These are phyloP conservation scores for Pelargonium australe DNA, from an alignment of 441 rosid genomes.

Conservation along the genomic window DNA sequence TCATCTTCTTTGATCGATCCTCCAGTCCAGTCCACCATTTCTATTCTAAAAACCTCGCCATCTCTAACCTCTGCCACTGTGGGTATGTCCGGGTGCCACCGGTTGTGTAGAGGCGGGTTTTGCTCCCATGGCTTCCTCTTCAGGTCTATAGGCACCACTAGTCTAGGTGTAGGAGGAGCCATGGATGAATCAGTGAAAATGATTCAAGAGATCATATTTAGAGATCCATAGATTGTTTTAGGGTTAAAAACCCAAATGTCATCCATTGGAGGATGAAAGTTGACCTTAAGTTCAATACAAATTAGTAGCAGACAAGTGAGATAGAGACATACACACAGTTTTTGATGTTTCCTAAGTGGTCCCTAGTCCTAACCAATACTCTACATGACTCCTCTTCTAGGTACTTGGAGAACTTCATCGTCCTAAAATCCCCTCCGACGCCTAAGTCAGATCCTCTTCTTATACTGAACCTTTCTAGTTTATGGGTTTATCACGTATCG, in stretches of 20 bases:
- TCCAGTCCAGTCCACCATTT: conserved; percentile 79
- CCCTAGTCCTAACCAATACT: neutral
- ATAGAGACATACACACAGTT: neutral
- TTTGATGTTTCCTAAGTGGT: neutral
- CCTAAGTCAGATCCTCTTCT: too few species aligned
- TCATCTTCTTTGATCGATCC: conserved; percentile 57
- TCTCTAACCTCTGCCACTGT: conserved; percentile 41
- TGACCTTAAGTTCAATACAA: conserved; percentile 6
- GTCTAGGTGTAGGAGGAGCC: conserved; percentile 53
- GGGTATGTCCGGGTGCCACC: conserved; percentile 87
- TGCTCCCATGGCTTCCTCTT: conserved; percentile 65
- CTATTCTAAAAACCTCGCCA: conserved; percentile 57
- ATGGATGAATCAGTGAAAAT: conserved; percentile 24
- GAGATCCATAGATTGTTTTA: conserved; percentile 13
- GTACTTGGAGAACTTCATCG: too few species aligned
- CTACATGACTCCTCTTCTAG: neutral
- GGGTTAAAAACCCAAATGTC: neutral
- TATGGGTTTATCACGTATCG: too few species aligned
- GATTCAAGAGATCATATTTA: neutral
- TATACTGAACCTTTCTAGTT: too few species aligned
- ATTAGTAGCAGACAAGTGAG: conserved; percentile 19
- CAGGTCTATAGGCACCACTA: conserved; percentile 46
- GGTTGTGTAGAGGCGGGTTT: conserved; percentile 59
- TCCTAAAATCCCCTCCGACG: too few species aligned
- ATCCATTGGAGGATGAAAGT: conserved; percentile 12